Evolutionary conservation across 257 asterid genomes (phyloP), one percentile per base, ranked within the genome.

Genomic region (Leptodermis oblonga): DNA sequence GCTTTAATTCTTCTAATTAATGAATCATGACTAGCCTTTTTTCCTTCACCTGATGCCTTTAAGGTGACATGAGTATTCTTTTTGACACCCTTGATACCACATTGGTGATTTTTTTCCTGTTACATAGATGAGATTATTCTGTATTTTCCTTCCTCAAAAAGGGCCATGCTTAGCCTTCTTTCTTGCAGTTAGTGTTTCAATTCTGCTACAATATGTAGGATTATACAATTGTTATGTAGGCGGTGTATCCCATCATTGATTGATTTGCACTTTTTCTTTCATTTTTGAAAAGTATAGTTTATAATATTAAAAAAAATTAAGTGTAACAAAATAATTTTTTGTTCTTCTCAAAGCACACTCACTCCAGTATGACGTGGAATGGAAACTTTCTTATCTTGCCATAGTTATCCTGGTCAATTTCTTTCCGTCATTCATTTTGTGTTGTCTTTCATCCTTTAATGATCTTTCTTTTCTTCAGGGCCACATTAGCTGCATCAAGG

Each of bases 401-500:
- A 11, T 23, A n/a, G 26, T 25, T 42, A 43, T 20, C 7, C 34
- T 25, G 13, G 59, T 14, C 37, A 11, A 34, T 56, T 34, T 43
- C 20, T 62, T 30, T 14, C 58, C 31, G 39, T 34, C 15, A 64
- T 33, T 56, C 41, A 41, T 34, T 62, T 48, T 48, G n/a, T 48
- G 3, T 48, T 48, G 6, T 48, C 3, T 51, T 51, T 51, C n/a
- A 51, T 51, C 45, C 4, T 55, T 49, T 43, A 4, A 39, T 18
- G 18, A 54, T 39, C 37, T 68, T 1, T 53, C 37, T 66, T 70
- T 53, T 36, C 61, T 68, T 68, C 49, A 87, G 96, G 80, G 72
- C 65, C 70, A 74, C 65, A 62, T 26, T 82, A 7, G 62, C 78
- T 69, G 72, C 77, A 49, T 67, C 81, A 43, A 88, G 83, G 75